These are phyloP conservation scores for Juglanconis oblonga DNA, from an alignment of 2,329 filamentous ascomycete species.

Conservation along the genomic window DNA sequence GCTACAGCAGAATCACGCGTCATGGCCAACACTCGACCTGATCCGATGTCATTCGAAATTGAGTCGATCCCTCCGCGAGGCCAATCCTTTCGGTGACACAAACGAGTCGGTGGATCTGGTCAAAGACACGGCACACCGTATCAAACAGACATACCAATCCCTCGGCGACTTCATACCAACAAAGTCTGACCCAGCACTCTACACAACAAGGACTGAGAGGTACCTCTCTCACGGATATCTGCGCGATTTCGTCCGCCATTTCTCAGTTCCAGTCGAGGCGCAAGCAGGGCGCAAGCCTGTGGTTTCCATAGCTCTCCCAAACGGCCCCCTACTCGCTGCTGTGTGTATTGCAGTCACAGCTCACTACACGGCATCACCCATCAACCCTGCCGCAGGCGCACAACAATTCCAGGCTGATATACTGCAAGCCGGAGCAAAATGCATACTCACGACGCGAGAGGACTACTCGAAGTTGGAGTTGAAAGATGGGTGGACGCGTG, in stretches of 20 bases:
- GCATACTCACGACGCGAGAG: constrained; percentile 14
- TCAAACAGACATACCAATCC: constrained; percentile 15
- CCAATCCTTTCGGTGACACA: not conserved
- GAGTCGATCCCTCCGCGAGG: not conserved
- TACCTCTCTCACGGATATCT: constrained; percentile 13
- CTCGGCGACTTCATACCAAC: constrained; percentile 13
- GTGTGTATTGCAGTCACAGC: constrained; percentile 20
- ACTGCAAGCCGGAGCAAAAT: constrained; percentile 9
- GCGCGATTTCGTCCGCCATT: constrained; percentile 1
- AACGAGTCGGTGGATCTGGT: not conserved
- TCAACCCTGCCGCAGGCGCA: constrained; percentile 17
- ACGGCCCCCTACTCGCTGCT: constrained; percentile 20
- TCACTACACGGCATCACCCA: constrained; percentile 20
- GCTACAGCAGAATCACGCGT: not conserved
- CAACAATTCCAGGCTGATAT: constrained; percentile 22
- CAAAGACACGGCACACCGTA: constrained; percentile 5
- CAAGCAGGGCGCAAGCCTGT: constrained; percentile 9
- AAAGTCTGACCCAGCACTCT: constrained; percentile 6
- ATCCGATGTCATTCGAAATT: constrained; percentile 12
- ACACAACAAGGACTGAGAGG: not conserved
- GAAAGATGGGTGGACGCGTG: not conserved
- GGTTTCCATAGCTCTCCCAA: constrained; percentile 18
- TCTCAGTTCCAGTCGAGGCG: constrained; percentile 1
- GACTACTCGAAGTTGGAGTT: constrained; percentile 8
- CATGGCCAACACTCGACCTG: constrained; percentile 10